Evolutionary conservation across 2,329 filamentous ascomycete species (phyloP).

Genomic region (Capronia americana): DNA sequence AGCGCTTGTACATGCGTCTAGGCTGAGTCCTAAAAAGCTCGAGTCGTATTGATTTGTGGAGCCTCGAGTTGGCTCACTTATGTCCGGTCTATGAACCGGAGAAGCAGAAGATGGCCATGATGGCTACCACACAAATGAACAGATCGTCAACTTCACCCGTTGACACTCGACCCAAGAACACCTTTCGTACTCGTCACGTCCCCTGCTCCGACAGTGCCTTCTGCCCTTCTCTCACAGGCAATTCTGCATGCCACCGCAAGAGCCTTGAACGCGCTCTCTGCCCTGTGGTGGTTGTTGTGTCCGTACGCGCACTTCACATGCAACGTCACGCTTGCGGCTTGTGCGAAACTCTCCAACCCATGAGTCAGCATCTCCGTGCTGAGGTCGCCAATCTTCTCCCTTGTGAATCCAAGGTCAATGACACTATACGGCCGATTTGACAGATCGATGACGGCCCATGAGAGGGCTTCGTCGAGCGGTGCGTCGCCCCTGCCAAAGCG

Average conservation of each 20-base stretch:
- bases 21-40: not conserved
- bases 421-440: constrained; percentile 89
- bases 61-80: not conserved
- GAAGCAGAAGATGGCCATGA: constrained; percentile 2
- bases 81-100: not conserved
- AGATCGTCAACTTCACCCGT: constrained; percentile 23
- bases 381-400: constrained; percentile 92
- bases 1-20: not conserved
- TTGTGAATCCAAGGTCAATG: constrained; percentile 79
- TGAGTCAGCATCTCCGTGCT: constrained; percentile 98
- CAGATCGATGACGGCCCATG: constrained; percentile 90
- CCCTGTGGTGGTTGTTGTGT: constrained; percentile 92
- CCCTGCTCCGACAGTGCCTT: constrained; percentile 79
- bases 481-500: constrained; percentile 92
- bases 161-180: constrained; percentile 62
- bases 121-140: not conserved
- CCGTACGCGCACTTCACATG: constrained; percentile 93
- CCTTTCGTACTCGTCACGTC: constrained; percentile 98
- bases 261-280: constrained; percentile 97
- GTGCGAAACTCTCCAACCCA: constrained; percentile 91
- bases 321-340: constrained; percentile 86
- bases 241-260: constrained; percentile 82
- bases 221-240: constrained; percentile 74
- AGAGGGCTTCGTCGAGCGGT: constrained; percentile 93
- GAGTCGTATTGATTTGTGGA: not conserved